Evolutionary conservation across 768 basidiomycete species (phyloP).

Genomic region (Butyriboletus loyo): DNA sequence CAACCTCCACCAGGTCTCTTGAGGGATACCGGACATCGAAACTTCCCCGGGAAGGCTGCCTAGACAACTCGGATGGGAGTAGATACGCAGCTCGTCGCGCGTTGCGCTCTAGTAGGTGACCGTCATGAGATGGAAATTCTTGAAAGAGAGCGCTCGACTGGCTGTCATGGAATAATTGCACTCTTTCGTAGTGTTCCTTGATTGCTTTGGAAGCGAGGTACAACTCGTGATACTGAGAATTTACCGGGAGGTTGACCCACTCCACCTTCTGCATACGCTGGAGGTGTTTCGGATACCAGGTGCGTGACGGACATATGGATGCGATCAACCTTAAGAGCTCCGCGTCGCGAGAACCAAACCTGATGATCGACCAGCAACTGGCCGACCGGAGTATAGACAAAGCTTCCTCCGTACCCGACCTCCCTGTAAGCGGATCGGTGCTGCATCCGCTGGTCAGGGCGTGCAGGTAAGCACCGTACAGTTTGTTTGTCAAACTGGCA

Average conservation of each 20-base stretch:
- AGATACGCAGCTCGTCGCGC: constrained; percentile 14
- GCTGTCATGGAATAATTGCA: constrained; percentile 10
- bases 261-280: constrained; percentile 39
- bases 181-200: constrained; percentile 22
- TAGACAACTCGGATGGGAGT: constrained; percentile 10
- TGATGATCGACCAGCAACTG: background rate
- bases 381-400: background rate
- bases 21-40: constrained; percentile 10
- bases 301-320: constrained; percentile 33
- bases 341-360: constrained; percentile 19
- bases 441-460: constrained; percentile 42
- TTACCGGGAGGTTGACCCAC: constrained; percentile 24
- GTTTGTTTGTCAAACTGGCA: constrained; percentile 23
- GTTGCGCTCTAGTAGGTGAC: constrained; percentile 16
- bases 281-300: constrained; percentile 38
- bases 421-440: constrained; percentile 42
- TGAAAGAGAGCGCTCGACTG: background rate
- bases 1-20: constrained; percentile 3
- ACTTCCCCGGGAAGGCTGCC: background rate
- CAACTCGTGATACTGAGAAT: constrained; percentile 34
- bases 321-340: constrained; percentile 33
- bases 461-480: constrained; percentile 44
- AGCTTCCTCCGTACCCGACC: constrained; percentile 30
- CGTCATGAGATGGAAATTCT: constrained; percentile 2
- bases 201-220: constrained; percentile 26